phyloP scores from a whole-genome alignment of 1,139 yeast species.

The Geotrichum cucujoidarum region DNA sequence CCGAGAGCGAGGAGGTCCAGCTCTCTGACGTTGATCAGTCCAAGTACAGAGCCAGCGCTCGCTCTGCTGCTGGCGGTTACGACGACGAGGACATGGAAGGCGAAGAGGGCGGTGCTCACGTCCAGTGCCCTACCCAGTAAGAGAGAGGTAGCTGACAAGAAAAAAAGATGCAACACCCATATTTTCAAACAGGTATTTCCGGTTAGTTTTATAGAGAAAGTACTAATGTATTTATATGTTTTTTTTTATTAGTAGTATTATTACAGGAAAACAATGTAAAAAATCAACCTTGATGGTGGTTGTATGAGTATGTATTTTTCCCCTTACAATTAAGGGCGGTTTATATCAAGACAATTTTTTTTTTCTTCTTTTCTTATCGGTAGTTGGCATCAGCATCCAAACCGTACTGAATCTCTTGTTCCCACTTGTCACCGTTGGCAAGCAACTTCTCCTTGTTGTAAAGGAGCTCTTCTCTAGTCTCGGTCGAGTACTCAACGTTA shows the following conservation, averaged over 20 bases:
- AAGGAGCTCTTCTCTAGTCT: conserved; percentile 81
- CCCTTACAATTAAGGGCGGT: too few relatives aligned
- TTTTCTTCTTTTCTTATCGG: conserved; percentile 43
- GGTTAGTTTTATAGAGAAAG: background rate
- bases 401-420: conserved; percentile 84
- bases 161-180: too few relatives aligned
- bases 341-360: too few relatives aligned
- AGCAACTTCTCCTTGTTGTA: conserved; percentile 85
- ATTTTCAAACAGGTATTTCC: background rate
- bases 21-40: conserved; percentile 56
- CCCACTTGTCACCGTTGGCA: conserved; percentile 93
- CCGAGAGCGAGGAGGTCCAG: conserved; percentile 75
- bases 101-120: conserved; percentile 56
- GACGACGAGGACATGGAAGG: conserved; percentile 41
- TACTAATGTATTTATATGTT: background rate
- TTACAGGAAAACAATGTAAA: too few relatives aligned
- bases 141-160: conserved; percentile 1
- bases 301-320: background rate
- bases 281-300: background rate
- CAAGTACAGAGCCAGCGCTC: conserved; percentile 37
- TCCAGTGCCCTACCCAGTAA: conserved; percentile 72
- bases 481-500: conserved; percentile 79
- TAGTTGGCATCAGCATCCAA: conserved; percentile 88
- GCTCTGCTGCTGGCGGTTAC: conserved; percentile 16
- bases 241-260: too few relatives aligned